Base-by-base conservation (phyloP, 768 basidiomycete species). In the Mycena polygramma region DNA sequence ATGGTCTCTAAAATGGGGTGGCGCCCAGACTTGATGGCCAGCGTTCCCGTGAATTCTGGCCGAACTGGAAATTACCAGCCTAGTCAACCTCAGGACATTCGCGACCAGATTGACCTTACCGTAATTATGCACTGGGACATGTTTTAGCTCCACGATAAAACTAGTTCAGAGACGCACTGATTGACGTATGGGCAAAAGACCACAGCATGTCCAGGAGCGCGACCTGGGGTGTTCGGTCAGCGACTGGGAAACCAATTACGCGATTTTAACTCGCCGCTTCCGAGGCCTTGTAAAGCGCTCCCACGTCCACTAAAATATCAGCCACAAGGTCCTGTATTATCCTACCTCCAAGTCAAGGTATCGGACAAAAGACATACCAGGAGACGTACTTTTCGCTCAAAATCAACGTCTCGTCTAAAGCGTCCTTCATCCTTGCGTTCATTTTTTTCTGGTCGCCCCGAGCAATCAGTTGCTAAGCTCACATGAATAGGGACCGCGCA, bases 161-260 rank as follows among this genome's bases (percentile, higher is more conserved):
- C 6, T 6, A 30, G 30, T 30, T 30, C 35, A 35, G 19, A 39
- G 20, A 79, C 92, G 75, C 77, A 96, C 95, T 85, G 57, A 94
- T 94, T 5, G 96, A 91, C 13, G 87, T 82, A 77, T 96, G 91
- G 0, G 97, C 91, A 77, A 96, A 97, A 7, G 94, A 90, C 88
- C 93, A 93, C 4, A 99, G 80, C 85, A 99, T 92, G 76, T 99
- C 98, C 1, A 97, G 80, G 64, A 96, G 82, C 0, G 96, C 95
- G 22, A 98, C 87, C 95, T 96, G 55, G 15, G 57, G 24, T 30
- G 19, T 3, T 35, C n/a, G n/a, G n/a, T 58, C 57, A 37, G 67
- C 26, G 20, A n/a, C 37, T 73, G 41, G 8, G 20, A 60, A 24
- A 8, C n/a, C 1, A 14, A 8, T 26, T 22, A 10, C 14, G 58